phyloP scores from a whole-genome alignment of 768 basidiomycete species.

The Boletus sp. region DNA sequence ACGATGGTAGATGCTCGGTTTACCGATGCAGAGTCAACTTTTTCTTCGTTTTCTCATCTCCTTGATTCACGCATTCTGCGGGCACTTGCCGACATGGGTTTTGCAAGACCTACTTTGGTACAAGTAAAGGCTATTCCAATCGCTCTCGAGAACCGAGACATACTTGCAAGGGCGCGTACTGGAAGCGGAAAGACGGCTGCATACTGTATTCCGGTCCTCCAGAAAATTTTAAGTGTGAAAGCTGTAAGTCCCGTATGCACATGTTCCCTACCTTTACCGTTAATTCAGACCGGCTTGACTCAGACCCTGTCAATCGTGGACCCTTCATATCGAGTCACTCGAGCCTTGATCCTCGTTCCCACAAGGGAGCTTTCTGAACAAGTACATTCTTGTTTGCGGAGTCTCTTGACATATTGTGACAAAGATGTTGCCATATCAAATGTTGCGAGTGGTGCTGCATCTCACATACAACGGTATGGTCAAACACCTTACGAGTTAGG shows the following conservation, averaged over 20 bases:
- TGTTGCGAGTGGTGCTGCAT: conserved; percentile 65
- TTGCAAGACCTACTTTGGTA: conserved; percentile 87
- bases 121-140: conserved; percentile 91
- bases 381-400: conserved; percentile 65
- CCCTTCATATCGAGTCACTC: conserved; percentile 52
- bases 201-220: conserved; percentile 87
- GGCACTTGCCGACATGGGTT: conserved; percentile 85
- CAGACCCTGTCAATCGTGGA: conserved; percentile 40
- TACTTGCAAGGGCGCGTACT: conserved; percentile 90
- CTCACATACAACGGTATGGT: conserved; percentile 70
- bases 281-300: background rate
- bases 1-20: conserved; percentile 45
- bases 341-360: conserved; percentile 80
- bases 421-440: conserved; percentile 69
- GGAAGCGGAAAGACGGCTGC: conserved; percentile 98
- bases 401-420: conserved; percentile 74
- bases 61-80: conserved; percentile 84
- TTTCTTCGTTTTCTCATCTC: conserved; percentile 66
- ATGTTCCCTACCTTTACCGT: background rate
- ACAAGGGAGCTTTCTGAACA: conserved; percentile 94
- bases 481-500: background rate
- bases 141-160: conserved; percentile 83
- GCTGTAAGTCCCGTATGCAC: conserved; percentile 47
- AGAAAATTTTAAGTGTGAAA: conserved; percentile 83
- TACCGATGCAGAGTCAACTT: conserved; percentile 48